Conservation (phyloP, 352 stramenopile genomes). For the Halophytophthora polymorphica region DNA sequence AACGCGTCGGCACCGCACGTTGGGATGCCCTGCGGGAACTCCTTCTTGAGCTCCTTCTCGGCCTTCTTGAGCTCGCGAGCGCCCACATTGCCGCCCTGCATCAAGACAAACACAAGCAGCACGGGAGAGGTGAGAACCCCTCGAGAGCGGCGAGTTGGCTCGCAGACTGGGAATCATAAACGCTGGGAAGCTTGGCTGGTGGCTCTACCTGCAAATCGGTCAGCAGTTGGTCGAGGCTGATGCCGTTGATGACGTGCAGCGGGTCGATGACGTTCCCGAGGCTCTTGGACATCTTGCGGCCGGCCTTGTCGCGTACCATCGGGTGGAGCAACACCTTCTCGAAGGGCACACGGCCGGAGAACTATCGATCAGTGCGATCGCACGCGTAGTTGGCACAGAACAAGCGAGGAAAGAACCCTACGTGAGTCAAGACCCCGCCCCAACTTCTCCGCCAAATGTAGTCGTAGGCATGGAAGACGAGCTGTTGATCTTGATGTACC, state of each 20-base stretch:
- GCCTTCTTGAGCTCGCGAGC: conserved; percentile 94
- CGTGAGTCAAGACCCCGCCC: not conserved
- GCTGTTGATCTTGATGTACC: conserved; percentile 34
- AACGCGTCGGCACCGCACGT: conserved; percentile 98
- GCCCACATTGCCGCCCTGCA: conserved; percentile 57
- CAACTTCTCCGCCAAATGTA: too few species aligned
- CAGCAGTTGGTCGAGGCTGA: conserved; percentile 91
- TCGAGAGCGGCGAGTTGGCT: not conserved
- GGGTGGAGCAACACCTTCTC: conserved; percentile 98
- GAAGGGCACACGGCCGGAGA: conserved; percentile 96
- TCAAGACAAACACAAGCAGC: not conserved
- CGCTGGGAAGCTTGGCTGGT: too few species aligned
- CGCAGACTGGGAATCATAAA: not conserved
- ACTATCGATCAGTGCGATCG: conserved; percentile 25
- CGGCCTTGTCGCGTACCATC: conserved; percentile 99
- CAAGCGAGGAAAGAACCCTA: not conserved
- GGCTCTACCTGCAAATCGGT: conserved; percentile 86
- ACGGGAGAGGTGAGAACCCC: not conserved
- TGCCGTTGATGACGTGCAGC: conserved; percentile 97
- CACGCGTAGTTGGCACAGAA: not conserved
- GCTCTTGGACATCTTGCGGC: conserved; percentile 99
- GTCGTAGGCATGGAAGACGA: not conserved
- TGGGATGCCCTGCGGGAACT: conserved; percentile 98
- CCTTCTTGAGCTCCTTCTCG: conserved; percentile 93
- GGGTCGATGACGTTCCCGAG: conserved; percentile 99